Conservation (phyloP, 202 grass and related monocot genomes). For the Saccharum hybrid region DNA sequence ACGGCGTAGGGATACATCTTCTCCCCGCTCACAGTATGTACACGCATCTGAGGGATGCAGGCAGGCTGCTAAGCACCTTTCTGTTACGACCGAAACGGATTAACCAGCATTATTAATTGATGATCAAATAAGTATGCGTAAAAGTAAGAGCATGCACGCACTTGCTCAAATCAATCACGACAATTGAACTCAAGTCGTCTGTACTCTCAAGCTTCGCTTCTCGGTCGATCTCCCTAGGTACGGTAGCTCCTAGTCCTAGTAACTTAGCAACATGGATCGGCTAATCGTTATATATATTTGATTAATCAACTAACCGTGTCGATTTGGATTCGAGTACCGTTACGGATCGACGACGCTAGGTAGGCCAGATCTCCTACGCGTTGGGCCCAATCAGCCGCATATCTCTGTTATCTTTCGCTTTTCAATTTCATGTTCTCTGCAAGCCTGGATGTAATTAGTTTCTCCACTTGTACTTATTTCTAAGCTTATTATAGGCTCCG, state of each 20-base stretch:
- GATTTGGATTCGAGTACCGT: neutral
- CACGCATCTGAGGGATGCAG: neutral
- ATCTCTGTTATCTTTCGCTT: neutral
- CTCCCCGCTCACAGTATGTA: neutral
- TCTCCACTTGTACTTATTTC: neutral
- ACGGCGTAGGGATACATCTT: neutral
- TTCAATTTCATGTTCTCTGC: neutral
- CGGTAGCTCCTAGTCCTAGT: neutral
- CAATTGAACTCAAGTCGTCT: neutral
- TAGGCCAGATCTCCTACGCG: conserved; percentile 18
- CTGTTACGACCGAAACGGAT: neutral
- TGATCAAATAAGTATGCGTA: neutral
- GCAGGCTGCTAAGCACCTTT: neutral
- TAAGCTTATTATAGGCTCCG: no score
- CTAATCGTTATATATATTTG: neutral
- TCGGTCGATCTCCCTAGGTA: neutral
- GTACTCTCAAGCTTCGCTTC: neutral
- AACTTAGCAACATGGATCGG: conserved; percentile 4
- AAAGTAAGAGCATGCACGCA: neutral
- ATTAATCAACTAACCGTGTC: conserved; percentile 26
- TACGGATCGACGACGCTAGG: neutral
- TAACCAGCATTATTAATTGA: neutral
- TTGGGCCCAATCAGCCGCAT: conserved; percentile 10
- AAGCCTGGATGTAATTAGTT: neutral
- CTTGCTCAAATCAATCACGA: neutral